Conservation (phyloP, 2,329 filamentous ascomycete genomes). For the Pezicula carpinea region DNA sequence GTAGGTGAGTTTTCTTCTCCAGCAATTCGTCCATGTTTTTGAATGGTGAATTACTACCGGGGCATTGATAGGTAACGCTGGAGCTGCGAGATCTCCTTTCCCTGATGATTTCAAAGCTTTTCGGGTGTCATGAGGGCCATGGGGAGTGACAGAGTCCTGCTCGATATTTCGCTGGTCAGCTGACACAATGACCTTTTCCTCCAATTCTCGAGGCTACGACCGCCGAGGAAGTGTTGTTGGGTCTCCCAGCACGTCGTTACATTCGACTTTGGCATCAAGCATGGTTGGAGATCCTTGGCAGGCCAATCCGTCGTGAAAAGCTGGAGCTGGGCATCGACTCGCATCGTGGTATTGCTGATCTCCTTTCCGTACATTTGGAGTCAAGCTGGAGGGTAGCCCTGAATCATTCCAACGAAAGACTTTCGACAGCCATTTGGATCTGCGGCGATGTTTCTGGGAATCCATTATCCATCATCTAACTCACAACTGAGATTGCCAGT, state of each 20-base stretch:
- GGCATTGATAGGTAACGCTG: background rate
- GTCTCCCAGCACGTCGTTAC: background rate
- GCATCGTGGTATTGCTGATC: background rate
- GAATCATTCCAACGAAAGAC: background rate
- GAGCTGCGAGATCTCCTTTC: background rate
- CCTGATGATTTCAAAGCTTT: too few species aligned
- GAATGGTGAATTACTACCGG: background rate
- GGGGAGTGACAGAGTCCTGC: too few species aligned
- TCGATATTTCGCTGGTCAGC: too few species aligned
- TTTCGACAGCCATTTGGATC: conserved; percentile 3
- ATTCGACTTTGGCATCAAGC: background rate
- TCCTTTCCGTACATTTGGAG: background rate
- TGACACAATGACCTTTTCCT: too few species aligned
- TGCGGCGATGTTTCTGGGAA: background rate
- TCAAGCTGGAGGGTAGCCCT: background rate
- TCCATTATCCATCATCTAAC: background rate
- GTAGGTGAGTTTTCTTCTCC: background rate
- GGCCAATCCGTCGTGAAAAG: background rate
- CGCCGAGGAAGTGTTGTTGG: background rate
- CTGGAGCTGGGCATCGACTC: background rate
- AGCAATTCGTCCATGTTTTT: background rate
- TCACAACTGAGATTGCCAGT: background rate
- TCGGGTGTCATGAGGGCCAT: too few species aligned
- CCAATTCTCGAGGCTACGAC: background rate
- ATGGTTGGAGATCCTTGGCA: background rate